phyloP scores from a whole-genome alignment of 2,329 filamentous ascomycete species.

The Mycosphaerella arachidis region DNA sequence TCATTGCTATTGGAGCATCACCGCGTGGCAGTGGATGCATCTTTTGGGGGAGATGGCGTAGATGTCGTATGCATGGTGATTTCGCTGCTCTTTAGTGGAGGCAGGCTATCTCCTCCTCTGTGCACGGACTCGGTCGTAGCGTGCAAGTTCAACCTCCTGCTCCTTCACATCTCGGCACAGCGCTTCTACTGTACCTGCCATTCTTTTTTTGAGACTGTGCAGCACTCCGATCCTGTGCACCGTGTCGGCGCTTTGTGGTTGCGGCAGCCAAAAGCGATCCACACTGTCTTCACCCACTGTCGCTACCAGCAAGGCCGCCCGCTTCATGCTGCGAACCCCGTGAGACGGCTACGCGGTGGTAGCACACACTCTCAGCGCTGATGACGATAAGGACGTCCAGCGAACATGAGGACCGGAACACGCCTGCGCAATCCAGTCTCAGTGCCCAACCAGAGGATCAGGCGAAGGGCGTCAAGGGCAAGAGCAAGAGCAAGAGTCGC shows the following conservation, averaged over 20 bases:
- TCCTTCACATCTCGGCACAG: background rate
- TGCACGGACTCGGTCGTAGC: too few species aligned
- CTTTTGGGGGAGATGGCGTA: too few species aligned
- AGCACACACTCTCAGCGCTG: background rate
- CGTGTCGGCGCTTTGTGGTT: background rate
- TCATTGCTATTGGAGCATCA: background rate
- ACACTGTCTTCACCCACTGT: background rate
- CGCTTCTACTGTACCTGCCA: background rate
- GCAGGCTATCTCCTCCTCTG: too few species aligned
- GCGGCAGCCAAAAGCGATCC: background rate
- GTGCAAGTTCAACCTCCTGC: background rate
- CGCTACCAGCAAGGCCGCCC: background rate
- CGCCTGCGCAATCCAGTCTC: slow-evolving; percentile 17
- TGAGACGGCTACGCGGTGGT: background rate
- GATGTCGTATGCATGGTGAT: too few species aligned
- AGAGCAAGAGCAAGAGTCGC: slow-evolving; percentile 14
- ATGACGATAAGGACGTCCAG: slow-evolving; percentile 41
- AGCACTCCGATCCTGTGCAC: background rate
- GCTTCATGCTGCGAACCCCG: background rate
- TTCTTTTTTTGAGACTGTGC: background rate
- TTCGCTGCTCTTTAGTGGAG: too few species aligned
- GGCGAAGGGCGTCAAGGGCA: background rate
- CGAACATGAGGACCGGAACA: slow-evolving; percentile 37
- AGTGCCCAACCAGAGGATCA: slow-evolving; percentile 2
- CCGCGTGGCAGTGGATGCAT: too few species aligned